Evolutionary conservation across 139 green algal genomes (phyloP), one percentile per base, ranked within the genome.

Genomic region (Diplosphaera chodatii): DNA sequence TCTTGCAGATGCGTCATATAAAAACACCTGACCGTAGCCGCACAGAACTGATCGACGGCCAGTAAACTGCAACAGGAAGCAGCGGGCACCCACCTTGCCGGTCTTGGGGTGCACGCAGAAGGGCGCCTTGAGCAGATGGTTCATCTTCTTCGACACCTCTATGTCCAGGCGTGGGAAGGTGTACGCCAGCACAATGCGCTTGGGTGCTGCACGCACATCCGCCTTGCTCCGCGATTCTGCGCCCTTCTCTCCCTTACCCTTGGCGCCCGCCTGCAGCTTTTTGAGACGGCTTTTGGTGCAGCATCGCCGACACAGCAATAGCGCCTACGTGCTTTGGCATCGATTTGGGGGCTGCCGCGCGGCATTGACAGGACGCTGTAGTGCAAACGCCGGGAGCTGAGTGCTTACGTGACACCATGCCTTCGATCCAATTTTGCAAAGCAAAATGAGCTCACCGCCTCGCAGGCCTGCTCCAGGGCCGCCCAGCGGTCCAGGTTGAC

Each of bases 41-140:
- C n/a, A n/a, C n/a, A n/a, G n/a, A n/a, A n/a, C n/a, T n/a, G n/a
- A n/a, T n/a, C n/a, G n/a, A n/a, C n/a, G n/a, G n/a, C n/a, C n/a
- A n/a, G n/a, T n/a, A n/a, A n/a, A n/a, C n/a, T n/a, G n/a, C n/a
- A n/a, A n/a, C n/a, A n/a, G n/a, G n/a, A n/a, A 28, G 13, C 48
- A 55, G 22, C 8, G 4, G 6, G 64, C 2, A 25, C 4, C 4
- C 32, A 48, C 75, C 73, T 91, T 93, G 67, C 95, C 93, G 4
- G 96, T 99, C 84, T 99, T 98, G 30, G 96, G 96, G 80, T 99
- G 96, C 62, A 99, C 88, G 69, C 95, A 99, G 80, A 99, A 99
- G 18, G 96, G 96, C 2, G 94, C 91, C 85, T 99, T 99, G 63
- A 99, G 89, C 83, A 99, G 79, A 74, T 99, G 96, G 83, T 99